Percentiles rank a stretch among this genome's conserved stretches.
These are phyloP conservation scores for Penicillium silybi DNA, from an alignment of 495 filamentous ascomycete species.

Conservation along the genomic window DNA sequence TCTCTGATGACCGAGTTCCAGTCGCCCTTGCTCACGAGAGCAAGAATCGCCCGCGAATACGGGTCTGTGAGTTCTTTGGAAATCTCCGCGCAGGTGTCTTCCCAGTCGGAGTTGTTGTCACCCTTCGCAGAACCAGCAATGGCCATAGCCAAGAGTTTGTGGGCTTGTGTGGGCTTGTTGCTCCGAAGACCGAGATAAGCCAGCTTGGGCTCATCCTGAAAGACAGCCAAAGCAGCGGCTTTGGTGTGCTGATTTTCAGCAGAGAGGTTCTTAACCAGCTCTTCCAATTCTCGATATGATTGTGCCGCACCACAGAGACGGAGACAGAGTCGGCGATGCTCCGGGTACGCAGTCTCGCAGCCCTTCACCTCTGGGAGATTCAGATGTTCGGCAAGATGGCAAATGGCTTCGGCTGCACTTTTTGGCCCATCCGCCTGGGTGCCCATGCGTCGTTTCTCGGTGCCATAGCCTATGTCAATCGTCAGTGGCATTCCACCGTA, in stretches of 20 bases:
- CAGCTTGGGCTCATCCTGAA: constrained; percentile 62
- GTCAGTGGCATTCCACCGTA: background rate
- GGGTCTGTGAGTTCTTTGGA: constrained; percentile 69
- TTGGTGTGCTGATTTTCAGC: constrained; percentile 67
- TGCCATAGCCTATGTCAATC: constrained; percentile 30
- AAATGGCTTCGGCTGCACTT: constrained; percentile 45
- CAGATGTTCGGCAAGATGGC: constrained; percentile 44
- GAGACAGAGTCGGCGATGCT: constrained; percentile 75
- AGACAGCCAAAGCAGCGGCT: constrained; percentile 72
- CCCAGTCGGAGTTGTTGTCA: constrained; percentile 51
- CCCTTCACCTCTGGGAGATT: constrained; percentile 47
- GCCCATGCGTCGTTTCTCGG: constrained; percentile 29
- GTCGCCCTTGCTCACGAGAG: constrained; percentile 82
- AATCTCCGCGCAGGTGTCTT: constrained; percentile 56
- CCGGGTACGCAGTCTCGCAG: constrained; percentile 59
- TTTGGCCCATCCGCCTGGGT: constrained; percentile 25
- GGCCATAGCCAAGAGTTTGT: constrained; percentile 52
- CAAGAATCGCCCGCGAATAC: constrained; percentile 86
- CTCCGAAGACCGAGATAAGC: constrained; percentile 44
- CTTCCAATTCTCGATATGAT: constrained; percentile 57
- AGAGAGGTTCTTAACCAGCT: constrained; percentile 56
- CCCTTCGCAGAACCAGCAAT: constrained; percentile 52
- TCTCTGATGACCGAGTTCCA: constrained; percentile 83
- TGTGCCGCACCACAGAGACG: constrained; percentile 72
- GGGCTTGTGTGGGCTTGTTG: constrained; percentile 40